Base-by-base conservation (phyloP, 2,329 filamentous ascomycete species). In the Trichoderma arundinaceum region DNA sequence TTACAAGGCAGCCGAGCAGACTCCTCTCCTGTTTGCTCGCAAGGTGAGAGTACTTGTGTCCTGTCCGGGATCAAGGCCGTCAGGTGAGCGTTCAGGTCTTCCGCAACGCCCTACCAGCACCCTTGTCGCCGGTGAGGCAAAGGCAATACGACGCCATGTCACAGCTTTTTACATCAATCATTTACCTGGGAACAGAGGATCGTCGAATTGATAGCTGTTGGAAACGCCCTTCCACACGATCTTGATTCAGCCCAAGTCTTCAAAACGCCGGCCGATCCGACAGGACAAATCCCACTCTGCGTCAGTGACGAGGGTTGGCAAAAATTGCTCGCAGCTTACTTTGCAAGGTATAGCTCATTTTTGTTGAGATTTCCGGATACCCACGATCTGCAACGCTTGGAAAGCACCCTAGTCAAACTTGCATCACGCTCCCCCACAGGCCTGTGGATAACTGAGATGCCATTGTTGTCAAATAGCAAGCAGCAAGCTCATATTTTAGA, bases 21-120 rank as follows among this genome's bases (percentile, higher is more conserved):
- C 22, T 3, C 19, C 7, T 32, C 46, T 51, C 19, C 35, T 39
- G 7, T n/a, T 17, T 57, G 53, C 53, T 15, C 22, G 9, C 9
- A 41, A n/a, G 7, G 17, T 33, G 33, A 22, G 13, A 51, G 32
- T 13, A 17, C 6, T 28, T 33, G 51, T 19, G 44, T 17, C 44
- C 28, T 38, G 10, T 32, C 46, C 12, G 22, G 10, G 46, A 32
- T 51, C 35, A 15, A 41, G 8, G 12, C 44, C 13, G 19, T 60
- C 57, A 60, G 57, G 57, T 60, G 57, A 60, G 33, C 35, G 13
- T 19, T 17, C 38, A 17, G 15, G 5, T 19, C 9, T 60, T 19
- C 19, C 2, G 43, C 15, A 49, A 43, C 13, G 48, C 8, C 17
- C 13, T 49, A 4, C 57, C 38, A 28, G 52, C 35, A 60, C 51